Evolutionary conservation across 768 basidiomycete genomes (phyloP).

Genomic region (Boletus tomentosulus): DNA sequence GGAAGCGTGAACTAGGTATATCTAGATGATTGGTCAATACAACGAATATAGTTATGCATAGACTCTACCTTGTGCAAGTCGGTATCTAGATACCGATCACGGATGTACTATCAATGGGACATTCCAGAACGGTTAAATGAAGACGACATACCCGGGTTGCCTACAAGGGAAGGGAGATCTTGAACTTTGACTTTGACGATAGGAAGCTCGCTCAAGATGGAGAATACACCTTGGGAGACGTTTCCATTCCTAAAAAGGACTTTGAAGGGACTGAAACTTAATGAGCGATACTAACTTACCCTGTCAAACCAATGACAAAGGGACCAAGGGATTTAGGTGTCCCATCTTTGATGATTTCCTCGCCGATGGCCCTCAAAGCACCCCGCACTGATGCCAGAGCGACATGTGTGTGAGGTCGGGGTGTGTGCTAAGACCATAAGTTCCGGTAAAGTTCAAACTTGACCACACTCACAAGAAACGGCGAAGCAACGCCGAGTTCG

Average conservation of each 20-base stretch:
- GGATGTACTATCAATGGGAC: not conserved
- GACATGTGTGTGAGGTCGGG: conserved; percentile 72
- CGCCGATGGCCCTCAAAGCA: conserved; percentile 55
- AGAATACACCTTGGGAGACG: conserved; percentile 73
- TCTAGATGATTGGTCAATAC: conserved; percentile 34
- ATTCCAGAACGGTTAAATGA: not conserved
- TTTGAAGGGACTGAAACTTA: not conserved
- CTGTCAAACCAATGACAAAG: conserved; percentile 77
- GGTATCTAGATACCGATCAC: conserved; percentile 37
- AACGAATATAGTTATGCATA: not conserved
- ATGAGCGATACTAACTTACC: conserved; percentile 41
- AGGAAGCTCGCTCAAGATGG: conserved; percentile 69
- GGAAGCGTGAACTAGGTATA: conserved; percentile 72
- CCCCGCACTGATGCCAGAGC: conserved; percentile 49
- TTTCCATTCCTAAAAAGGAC: conserved; percentile 59
- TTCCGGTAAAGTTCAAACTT: not conserved
- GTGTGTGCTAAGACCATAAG: conserved; percentile 47
- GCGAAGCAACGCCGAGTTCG: conserved; percentile 73
- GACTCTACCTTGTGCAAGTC: conserved; percentile 51
- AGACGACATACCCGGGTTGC: conserved; percentile 41
- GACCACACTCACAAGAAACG: conserved; percentile 62
- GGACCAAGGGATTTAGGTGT: conserved; percentile 68
- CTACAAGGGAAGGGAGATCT: conserved; percentile 56
- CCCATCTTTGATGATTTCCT: conserved; percentile 50
- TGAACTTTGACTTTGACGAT: conserved; percentile 51